Evolutionary conservation across 495 filamentous ascomycete species (phyloP).

Genomic region (Penicillium longicatenatum): DNA sequence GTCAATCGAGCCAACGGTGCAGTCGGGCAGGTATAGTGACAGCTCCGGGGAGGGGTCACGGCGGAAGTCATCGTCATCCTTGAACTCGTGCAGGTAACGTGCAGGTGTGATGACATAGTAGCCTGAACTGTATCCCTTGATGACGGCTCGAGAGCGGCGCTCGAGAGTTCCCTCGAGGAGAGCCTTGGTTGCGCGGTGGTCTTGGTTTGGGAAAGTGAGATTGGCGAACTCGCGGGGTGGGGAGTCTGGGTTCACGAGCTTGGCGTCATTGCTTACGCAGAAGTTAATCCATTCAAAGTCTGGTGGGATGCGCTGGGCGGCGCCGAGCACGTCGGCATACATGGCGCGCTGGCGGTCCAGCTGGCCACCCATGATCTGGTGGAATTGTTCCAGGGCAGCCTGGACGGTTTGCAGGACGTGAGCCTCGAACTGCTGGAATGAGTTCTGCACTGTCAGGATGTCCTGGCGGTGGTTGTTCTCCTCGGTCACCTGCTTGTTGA

Average conservation of each 20-base stretch:
- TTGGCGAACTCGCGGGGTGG: slow-evolving; percentile 69
- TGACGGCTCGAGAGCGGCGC: slow-evolving; percentile 78
- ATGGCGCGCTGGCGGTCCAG: slow-evolving; percentile 76
- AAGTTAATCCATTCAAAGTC: slow-evolving; percentile 95
- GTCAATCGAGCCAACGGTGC: slow-evolving; percentile 69
- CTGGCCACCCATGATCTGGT: slow-evolving; percentile 73
- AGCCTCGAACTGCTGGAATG: slow-evolving; percentile 84
- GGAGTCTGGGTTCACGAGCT: slow-evolving; percentile 78
- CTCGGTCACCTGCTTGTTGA: slow-evolving; percentile 88
- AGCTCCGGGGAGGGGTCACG: slow-evolving; percentile 83
- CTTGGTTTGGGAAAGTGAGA: slow-evolving; percentile 84
- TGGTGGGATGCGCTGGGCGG: slow-evolving; percentile 76
- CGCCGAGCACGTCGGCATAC: slow-evolving; percentile 78
- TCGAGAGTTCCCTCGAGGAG: slow-evolving; percentile 86
- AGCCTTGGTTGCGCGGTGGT: slow-evolving; percentile 76
- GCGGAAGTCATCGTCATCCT: slow-evolving; percentile 82
- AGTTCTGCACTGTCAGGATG: slow-evolving; percentile 82
- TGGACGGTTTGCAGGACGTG: slow-evolving; percentile 86
- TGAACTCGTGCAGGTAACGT: slow-evolving; percentile 93
- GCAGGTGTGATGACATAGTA: slow-evolving; percentile 90
- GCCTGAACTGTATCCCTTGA: slow-evolving; percentile 72
- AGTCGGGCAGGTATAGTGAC: slow-evolving; percentile 91
- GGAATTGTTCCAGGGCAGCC: slow-evolving; percentile 75
- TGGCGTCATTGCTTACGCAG: slow-evolving; percentile 60
- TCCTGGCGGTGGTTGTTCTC: slow-evolving; percentile 95